These are phyloP conservation scores for Plasmopara viticola DNA, from an alignment of 352 stramenopile genomes.

Conservation along the genomic window DNA sequence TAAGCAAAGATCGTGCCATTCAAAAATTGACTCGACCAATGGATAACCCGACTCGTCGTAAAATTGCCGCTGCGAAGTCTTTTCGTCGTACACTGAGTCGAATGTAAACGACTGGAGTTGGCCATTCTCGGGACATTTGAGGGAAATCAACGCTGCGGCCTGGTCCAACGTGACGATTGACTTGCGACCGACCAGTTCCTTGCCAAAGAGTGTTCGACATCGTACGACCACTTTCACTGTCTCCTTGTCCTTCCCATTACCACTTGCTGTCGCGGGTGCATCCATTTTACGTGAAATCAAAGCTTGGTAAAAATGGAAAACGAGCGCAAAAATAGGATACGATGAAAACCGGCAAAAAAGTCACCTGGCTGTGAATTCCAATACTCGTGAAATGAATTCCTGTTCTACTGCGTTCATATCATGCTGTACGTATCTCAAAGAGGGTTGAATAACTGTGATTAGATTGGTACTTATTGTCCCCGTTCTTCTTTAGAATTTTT, in stretches of 20 bases:
- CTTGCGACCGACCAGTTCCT: constrained; percentile 74
- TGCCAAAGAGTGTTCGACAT: constrained; percentile 79
- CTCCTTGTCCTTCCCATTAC: constrained; percentile 56
- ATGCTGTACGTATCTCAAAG: no score
- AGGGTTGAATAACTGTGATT: no score
- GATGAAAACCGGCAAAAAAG: background rate
- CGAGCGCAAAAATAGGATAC: background rate
- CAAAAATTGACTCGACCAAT: constrained; percentile 87
- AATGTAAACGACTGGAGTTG: constrained; percentile 87
- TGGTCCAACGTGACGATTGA: constrained; percentile 77
- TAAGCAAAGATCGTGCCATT: constrained; percentile 91
- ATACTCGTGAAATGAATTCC: no score
- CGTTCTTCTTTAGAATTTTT: no score
- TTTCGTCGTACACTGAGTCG: constrained; percentile 88
- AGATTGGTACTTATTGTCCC: no score
- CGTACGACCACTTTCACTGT: constrained; percentile 88
- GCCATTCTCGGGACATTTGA: constrained; percentile 68
- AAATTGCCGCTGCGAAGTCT: constrained; percentile 75
- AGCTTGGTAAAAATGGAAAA: background rate
- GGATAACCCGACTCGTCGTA: constrained; percentile 83
- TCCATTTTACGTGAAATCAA: background rate
- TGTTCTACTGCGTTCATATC: no score
- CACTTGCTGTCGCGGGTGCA: constrained; percentile 10
- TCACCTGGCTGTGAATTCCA: no score
- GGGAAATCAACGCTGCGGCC: constrained; percentile 57